Base-by-base conservation (phyloP, 192 early-diverging fungal genomes). In the Backusella mclennaniae region DNA sequence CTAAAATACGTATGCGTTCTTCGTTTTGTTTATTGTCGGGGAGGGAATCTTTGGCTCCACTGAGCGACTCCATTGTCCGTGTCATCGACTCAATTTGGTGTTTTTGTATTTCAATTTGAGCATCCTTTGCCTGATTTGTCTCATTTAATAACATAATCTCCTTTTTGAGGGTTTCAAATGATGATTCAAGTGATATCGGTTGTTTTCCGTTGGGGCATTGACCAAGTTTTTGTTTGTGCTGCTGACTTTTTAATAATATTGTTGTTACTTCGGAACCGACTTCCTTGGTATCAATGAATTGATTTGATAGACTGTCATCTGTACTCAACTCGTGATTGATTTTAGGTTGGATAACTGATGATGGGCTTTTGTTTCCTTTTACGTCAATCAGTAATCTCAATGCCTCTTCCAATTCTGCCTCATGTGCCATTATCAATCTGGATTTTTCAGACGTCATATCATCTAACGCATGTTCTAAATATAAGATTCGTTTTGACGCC, bases 101-200 rank as follows among this genome's bases (percentile, higher is more conserved):
- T 29, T 23, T 63, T 63, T 63, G 56, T 63, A 29, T 26, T 14
- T 63, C 56, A 63, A 63, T 63, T 26, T 63, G 56, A 11, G 11
- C 6, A 11, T 63, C 56, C 9, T 63, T 63, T 63, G 56, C 56
- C 56, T 63, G 56, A 63, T 63, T 63, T 26, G 56, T 63, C 56
- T 63, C 56, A 63, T 29, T 63, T 63, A 63, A 14, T 29, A 63
- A 63, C 56, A 63, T 23, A 63, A 63, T 63, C 56, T 63, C 56
- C 56, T 63, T 63, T 63, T 63, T 63, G 23, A 63, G 56, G 26
- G 56, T 29, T 63, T 63, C 23, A 63, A 63, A 29, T 63, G 56
- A 63, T 63, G 26, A 0, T 63, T 63, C 56, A 63, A 63, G 56
- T 63, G 56, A 63, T 14, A 63, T 63, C 56, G 56, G 56, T 63